Conservation (phyloP, 129 eudicot species). For the Oenanthe sinensis region DNA sequence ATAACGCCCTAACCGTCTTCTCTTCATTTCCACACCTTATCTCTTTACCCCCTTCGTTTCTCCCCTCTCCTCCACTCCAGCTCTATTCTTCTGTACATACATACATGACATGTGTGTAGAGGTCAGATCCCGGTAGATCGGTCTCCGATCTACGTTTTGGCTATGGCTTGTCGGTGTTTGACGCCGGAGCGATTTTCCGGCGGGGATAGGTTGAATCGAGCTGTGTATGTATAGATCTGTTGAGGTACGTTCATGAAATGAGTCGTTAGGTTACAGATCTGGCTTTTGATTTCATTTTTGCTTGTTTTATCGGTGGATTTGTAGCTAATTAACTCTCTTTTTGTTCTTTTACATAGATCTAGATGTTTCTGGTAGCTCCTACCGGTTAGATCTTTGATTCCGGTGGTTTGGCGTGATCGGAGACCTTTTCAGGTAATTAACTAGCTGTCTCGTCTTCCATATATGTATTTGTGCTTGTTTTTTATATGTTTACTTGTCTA, state of each 20-base stretch:
- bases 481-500: background rate
- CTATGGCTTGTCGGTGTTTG: background rate
- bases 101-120: background rate
- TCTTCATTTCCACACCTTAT: background rate
- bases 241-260: background rate
- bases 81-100: background rate
- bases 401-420: background rate
- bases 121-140: conserved; percentile 14
- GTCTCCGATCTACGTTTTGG: conserved; percentile 25
- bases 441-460: rapidly evolving
- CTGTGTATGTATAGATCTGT: background rate
- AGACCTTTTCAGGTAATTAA: background rate
- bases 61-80: background rate
- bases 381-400: background rate
- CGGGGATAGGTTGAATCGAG: background rate
- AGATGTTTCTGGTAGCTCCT: background rate
- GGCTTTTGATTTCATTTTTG: background rate
- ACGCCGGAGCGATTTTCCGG: background rate
- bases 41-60: background rate
- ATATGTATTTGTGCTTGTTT: background rate
- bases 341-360: background rate
- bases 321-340: background rate
- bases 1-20: conserved; percentile 6
- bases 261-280: background rate
- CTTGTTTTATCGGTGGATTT: background rate